phyloP scores from a whole-genome alignment of 495 filamentous ascomycete genomes.

The Daldinia childiae region DNA sequence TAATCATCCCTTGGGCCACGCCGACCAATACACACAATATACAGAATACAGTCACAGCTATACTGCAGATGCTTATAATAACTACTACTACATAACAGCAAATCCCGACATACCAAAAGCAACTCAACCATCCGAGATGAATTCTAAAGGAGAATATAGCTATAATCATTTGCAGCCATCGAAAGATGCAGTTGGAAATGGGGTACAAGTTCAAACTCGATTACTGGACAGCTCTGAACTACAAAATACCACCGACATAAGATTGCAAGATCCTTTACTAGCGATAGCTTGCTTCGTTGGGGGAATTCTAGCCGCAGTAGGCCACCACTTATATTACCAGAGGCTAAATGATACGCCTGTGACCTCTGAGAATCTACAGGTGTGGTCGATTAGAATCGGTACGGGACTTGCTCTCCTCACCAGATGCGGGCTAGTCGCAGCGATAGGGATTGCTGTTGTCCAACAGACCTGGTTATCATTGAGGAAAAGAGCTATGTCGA shows the following conservation, averaged over 20 bases:
- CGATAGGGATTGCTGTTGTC: conserved; percentile 21
- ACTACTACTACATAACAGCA: neutral
- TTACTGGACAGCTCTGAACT: neutral
- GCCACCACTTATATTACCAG: neutral
- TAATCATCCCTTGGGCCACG: neutral
- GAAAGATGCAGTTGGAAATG: neutral
- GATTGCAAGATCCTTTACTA: neutral
- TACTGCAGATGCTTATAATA: neutral
- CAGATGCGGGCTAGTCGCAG: conserved; percentile 18
- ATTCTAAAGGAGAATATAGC: neutral
- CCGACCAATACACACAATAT: neutral
- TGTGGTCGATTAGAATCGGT: neutral
- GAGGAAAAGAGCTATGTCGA: conserved; percentile 25
- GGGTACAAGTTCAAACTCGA: neutral
- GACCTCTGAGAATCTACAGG: neutral
- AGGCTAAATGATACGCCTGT: neutral
- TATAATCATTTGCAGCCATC: neutral
- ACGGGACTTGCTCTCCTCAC: neutral
- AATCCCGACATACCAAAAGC: neutral
- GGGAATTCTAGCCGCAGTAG: neutral
- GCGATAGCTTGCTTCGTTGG: neutral
- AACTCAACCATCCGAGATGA: neutral
- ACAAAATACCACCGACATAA: neutral
- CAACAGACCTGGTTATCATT: conserved; percentile 31
- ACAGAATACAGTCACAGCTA: neutral